These are phyloP conservation scores for Suillus cothurnatus DNA, from an alignment of 768 basidiomycete species.

Conservation along the genomic window DNA sequence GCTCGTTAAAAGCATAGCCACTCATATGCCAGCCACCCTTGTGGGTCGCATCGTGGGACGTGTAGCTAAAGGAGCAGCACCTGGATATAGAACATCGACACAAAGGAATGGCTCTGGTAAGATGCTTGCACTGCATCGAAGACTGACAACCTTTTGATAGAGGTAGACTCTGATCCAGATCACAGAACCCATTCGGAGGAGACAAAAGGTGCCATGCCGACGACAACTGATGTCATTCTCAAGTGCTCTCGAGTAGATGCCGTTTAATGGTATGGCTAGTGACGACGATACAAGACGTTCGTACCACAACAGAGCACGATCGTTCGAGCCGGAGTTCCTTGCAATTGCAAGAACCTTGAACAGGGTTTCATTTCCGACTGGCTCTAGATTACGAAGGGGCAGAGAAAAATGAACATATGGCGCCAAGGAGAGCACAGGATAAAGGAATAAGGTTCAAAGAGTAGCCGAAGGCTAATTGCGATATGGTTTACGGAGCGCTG, in stretches of 20 bases:
- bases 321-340: neutral
- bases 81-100: slow-evolving; percentile 1
- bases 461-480: slow-evolving; percentile 22
- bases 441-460: slow-evolving; percentile 25
- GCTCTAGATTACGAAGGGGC: neutral
- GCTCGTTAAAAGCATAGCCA: neutral
- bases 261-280: neutral
- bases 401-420: neutral
- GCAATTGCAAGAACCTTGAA: neutral
- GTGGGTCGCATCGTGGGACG: neutral
- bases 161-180: slow-evolving; percentile 3
- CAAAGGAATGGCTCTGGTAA: slow-evolving; percentile 2
- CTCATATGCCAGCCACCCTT: neutral
- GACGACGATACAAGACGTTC: neutral
- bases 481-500: slow-evolving; percentile 15
- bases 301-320: neutral
- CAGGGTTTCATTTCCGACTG: neutral
- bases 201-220: slow-evolving; percentile 7
- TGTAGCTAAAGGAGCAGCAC: too few relatives aligned
- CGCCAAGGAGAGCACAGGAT: neutral
- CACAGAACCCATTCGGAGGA: neutral
- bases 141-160: slow-evolving; percentile 4
- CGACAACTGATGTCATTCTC: neutral
- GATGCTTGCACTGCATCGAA: slow-evolving; percentile 8
- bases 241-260: neutral